Evolutionary conservation across 352 stramenopile genomes (phyloP).

Genomic region (Thraustotheca clavata): DNA sequence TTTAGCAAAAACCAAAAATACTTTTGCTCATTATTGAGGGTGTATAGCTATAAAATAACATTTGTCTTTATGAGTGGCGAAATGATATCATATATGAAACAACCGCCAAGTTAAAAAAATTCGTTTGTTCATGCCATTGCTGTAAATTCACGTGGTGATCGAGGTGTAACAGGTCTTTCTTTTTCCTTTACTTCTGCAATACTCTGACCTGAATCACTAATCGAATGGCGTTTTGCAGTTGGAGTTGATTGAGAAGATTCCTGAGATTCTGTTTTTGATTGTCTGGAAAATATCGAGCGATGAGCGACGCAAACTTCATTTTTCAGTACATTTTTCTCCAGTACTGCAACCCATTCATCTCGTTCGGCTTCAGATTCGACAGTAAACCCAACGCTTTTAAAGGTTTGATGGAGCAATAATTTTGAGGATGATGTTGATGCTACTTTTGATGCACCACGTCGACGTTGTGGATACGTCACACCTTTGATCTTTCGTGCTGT

Average conservation of each 20-base stretch:
- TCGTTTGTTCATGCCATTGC: too few species aligned
- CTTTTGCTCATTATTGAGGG: too few species aligned
- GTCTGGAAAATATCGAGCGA: not conserved
- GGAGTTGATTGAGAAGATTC: not conserved
- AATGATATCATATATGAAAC: too few species aligned
- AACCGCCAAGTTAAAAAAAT: too few species aligned
- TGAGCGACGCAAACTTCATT: too few species aligned
- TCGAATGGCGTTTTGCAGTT: not conserved
- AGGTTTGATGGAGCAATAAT: not conserved
- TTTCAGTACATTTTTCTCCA: constrained; percentile 7
- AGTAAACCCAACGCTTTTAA: not conserved
- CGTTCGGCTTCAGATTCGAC: not conserved
- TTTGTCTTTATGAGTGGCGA: too few species aligned
- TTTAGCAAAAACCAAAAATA: too few species aligned
- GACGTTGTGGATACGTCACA: not conserved
- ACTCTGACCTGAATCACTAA: too few species aligned
- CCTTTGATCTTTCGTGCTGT: not conserved
- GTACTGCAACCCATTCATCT: not conserved
- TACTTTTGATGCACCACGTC: not conserved
- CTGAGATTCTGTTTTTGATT: not conserved
- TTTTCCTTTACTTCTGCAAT: too few species aligned
- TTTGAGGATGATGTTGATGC: not conserved
- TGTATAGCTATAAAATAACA: too few species aligned
- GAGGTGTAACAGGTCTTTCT: not conserved
- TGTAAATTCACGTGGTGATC: not conserved